Evolutionary conservation across 768 basidiomycete genomes (phyloP), one percentile per base, ranked within the genome.

Genomic region (Multifurca ochricompacta): DNA sequence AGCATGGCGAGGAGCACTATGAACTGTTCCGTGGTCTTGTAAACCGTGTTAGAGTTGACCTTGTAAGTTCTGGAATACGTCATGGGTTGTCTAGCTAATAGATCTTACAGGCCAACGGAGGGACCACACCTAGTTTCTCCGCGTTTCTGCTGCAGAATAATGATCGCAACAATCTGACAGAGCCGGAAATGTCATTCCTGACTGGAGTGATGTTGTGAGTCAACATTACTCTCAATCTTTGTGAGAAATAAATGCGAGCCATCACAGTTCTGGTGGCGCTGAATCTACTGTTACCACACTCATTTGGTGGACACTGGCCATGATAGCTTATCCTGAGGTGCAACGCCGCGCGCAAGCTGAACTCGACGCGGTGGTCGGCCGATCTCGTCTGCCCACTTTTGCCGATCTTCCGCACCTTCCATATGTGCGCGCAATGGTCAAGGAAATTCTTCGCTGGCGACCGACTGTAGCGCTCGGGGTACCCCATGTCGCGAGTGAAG

Each of bases 361-460:
- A 37, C 32, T 64, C 2, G 57, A 63, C 23, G 19, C 36, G 10
- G 60, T 63, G 3, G 54, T 64, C 6, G 63, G 63, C 7, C 34
- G 53, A 6, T 48, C 54, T 23, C 48, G 51, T 19, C 21, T 51
- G 19, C 63, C 63, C 6, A 47, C 53, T 25, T 56, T 61, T 47
- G 31, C 46, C 4, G 61, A 64, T 37, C 32, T 45, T 8, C 40
- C 39, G 7, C n/a, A 30, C 6, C 58, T 63, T 13, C 62, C 60
- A 16, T 62, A 56, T 39, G n/a, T 54, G 18, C 19, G 34, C 2
- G 51, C 51, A 8, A 35, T 44, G 4, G n/a, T 41, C 30, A 43
- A 34, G 44, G 51, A 52, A 44, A 19, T 27, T 2, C 45, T 54
- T 19, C 53, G 53, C 7, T 54, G 53, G 53, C 58, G 49, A 9